Base-by-base conservation (phyloP, 2,329 filamentous ascomycete genomes). In the Teratosphaeria destructans region DNA sequence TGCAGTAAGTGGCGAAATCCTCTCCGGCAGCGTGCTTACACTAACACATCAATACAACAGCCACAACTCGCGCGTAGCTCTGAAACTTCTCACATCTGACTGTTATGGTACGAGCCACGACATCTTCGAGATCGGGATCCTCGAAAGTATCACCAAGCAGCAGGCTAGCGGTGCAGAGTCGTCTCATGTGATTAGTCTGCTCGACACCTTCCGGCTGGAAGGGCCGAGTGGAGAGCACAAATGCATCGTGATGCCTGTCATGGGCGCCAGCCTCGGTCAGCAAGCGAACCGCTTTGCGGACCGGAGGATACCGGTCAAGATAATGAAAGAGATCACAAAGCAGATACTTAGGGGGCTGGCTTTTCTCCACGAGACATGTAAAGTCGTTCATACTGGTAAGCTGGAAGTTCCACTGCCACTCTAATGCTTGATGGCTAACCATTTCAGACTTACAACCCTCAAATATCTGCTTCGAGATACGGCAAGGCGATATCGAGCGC, bases 391-490 rank as follows among this genome's bases (percentile, higher is more conserved):
- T 35, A 64, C 63, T 19, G 59, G 61, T 60, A 57, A n/a, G 26
- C n/a, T 16, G 32, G 8, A 49, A 16, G 11, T 39, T 39, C 11
- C 35, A 39, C 23, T 23, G 23, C 23, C 23, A 23, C 23, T 23
- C 8, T 4, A 39, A 39, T 47, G 14, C 19, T 19, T 12, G 14
- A 12, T 47, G 43, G 19, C n/a, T 19, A n/a, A 39, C 57, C 23
- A 23, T 23, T 32, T 10, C 27, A 62, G 68, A 69, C 57, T 63
- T 70, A n/a, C 62, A 67, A 58, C 66, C 68, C 1, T 60, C 60
- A 10, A 70, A 70, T 57, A 68, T 69, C 53, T 60, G 66, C 34
- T 58, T 68, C 16, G 61, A 68, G 47, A 53, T 65, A 3, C 19
- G 29, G 39, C 59, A 60, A 37, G 32, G 34, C 11, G 43, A 63